These are phyloP conservation scores for Pyricularia sp. DNA, from an alignment of 2,329 filamentous ascomycete species.

Conservation along the genomic window DNA sequence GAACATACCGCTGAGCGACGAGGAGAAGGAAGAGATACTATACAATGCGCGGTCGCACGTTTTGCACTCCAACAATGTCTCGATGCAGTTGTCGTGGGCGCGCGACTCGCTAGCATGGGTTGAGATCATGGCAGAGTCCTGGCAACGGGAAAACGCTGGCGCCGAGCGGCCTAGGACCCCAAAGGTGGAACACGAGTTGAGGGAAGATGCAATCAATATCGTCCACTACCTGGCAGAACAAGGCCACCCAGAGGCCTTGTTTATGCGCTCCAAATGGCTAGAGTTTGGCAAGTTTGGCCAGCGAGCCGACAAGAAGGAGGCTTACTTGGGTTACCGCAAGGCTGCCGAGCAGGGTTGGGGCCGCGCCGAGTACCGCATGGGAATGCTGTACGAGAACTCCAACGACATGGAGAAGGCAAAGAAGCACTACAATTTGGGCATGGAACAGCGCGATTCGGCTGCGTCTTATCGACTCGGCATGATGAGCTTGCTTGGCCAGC, in stretches of 20 bases:
- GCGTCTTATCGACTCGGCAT: constrained; percentile 81
- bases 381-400: constrained; percentile 94
- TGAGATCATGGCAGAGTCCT: constrained; percentile 68
- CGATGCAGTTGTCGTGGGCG: constrained; percentile 95
- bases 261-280: constrained; percentile 91
- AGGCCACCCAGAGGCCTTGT: constrained; percentile 83
- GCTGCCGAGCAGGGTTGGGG: constrained; percentile 76
- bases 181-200: constrained; percentile 75
- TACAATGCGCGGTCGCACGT: constrained; percentile 75
- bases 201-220: constrained; percentile 81
- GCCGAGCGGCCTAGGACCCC: constrained; percentile 61
- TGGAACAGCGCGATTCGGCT: constrained; percentile 72
- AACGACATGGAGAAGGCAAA: constrained; percentile 87
- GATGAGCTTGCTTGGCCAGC: constrained; percentile 93
- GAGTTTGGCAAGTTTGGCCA: constrained; percentile 95
- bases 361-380: constrained; percentile 88
- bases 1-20: constrained; percentile 85
- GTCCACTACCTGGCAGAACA: constrained; percentile 83
- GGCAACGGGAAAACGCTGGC: constrained; percentile 45
- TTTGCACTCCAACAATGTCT: constrained; percentile 83
- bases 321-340: constrained; percentile 72
- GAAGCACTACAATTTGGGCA: constrained; percentile 75
- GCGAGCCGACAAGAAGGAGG: constrained; percentile 86
- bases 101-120: constrained; percentile 84
- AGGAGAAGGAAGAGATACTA: constrained; percentile 82